Base-by-base conservation (phyloP, 2,329 filamentous ascomycete species). In the Neoscytalidium dimidiatum region DNA sequence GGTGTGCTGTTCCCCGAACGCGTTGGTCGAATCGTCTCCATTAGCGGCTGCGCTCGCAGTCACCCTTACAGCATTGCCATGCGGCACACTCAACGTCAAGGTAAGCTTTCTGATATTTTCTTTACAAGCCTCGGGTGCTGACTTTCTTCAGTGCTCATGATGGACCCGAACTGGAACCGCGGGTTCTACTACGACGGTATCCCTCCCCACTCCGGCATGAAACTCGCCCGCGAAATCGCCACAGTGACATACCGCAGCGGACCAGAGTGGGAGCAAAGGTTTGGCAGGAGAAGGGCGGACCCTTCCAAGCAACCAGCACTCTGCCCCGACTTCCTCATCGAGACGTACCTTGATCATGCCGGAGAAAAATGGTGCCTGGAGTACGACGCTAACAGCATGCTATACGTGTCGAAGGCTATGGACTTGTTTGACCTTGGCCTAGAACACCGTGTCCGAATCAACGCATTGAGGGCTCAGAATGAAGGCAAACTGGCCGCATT, bases 321-420 rank as follows among this genome's bases (percentile, higher is more conserved):
- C n/a, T 99, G 95, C 72, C 94, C 95, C 0, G 95, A 99, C 75
- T 99, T 98, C 74, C 83, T 99, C 26, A 97, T 99, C 69, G 95
- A 99, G 80, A 99, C 95, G 0, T 99, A 99, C 75, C 86, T 99
- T 19, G 95, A 99, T 77, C 95, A 99, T 73, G 95, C 95, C 0
- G 95, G 95, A 21, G 95, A 99, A 81, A 99, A 99, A 78, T 99
- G 96, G 83, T 97, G 93, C 75, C 84, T 99, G 28, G 94, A 95
- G 68, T 98, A 98, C 75, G 95, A 99, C 73, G 88, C 95, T 28
- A 99, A 99, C 79, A 97, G 93, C 73, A 81, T 98, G 43, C 83
- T 99, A 2, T 99, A 99, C 77, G 92, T 99, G 64, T 96, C 92
- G 77, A 99, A 99, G 80, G 95, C 95, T 4, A 99, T 99, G 95